These are phyloP conservation scores for Botrytis medusae DNA, from an alignment of 2,329 filamentous ascomycete genomes.

Conservation along the genomic window DNA sequence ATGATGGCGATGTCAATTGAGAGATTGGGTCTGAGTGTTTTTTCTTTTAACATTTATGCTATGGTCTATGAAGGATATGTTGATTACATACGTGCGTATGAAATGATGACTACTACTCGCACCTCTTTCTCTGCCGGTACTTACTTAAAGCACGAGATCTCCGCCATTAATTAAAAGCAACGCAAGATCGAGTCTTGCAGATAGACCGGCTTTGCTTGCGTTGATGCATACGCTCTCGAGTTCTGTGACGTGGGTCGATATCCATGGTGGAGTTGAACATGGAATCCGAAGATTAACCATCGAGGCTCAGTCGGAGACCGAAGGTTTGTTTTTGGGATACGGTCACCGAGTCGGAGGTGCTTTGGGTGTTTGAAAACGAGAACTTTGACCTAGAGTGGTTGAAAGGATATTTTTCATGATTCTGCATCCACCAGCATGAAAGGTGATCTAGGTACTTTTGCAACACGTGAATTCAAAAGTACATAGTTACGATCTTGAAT, in stretches of 20 bases:
- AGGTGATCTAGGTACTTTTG: background rate
- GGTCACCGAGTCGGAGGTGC: background rate
- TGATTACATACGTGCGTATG: background rate
- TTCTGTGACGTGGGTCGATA: background rate
- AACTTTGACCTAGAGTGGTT: background rate
- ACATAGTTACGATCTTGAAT: background rate
- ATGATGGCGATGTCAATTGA: background rate
- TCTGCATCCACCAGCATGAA: background rate
- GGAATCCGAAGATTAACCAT: slow-evolving; percentile 11
- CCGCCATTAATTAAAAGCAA: background rate
- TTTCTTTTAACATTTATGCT: background rate
- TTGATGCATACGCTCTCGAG: background rate
- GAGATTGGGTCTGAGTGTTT: background rate
- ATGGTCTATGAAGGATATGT: background rate
- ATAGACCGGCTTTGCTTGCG: background rate
- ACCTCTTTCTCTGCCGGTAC: background rate
- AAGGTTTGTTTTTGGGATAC: background rate
- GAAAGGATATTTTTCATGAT: background rate
- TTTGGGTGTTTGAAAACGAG: background rate
- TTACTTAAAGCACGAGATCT: background rate
- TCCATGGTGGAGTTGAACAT: background rate
- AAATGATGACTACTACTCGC: background rate
- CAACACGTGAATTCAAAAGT: background rate
- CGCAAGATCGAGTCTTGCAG: background rate
- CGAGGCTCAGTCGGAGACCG: slow-evolving; percentile 1